Evolutionary conservation across 2,329 filamentous ascomycete species (phyloP), one percentile per base, ranked within the genome.

Genomic region (Beauveria caledonica): DNA sequence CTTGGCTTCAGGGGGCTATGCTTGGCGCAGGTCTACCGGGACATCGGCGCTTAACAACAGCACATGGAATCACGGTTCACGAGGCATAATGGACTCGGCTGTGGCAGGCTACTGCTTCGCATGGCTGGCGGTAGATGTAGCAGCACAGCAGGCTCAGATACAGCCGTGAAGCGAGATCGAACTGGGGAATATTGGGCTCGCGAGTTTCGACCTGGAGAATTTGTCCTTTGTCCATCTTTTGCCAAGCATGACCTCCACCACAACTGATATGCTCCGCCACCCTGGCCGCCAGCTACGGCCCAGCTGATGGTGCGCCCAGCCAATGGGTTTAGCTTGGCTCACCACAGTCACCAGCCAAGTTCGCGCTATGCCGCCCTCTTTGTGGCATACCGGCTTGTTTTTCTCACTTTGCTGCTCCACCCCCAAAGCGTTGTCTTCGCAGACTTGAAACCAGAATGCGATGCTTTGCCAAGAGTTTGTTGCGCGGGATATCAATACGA

Each of bases 371-470:
- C 19, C n/a, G 33, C 33, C 33, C 33, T 33, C 21, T 44, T 21
- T 3, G 23, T 6, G 19, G 19, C 56, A 33, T 44, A 36, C n/a
- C 19, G n/a, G 19, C 13, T 17, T 48, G 48, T 4, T 25, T 36
- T 21, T n/a, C n/a, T n/a, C n/a, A n/a, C 48, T 58, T 42, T 44
- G 48, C 17, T 15, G n/a, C 46, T 51, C 57, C 57, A 59, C 57
- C 48, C 39, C 49, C 48, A 59, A 58, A 45, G 46, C 57, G 48
- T 15, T 19, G 48, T 46, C 39, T 21, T 10, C 5, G 13, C 15
- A 27, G 27, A 58, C 40, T 44, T 59, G 57, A 59, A 59, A 59
- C 57, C 46, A 11, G 25, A 51, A 48, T 51, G 13, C 56, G 56
- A 36, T 45, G 57, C 48, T 19, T 33, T 59, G 57, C 49, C 57